Conservation (phyloP, 2,329 filamentous ascomycete genomes). For the Emmonsiellopsis sp. region DNA sequence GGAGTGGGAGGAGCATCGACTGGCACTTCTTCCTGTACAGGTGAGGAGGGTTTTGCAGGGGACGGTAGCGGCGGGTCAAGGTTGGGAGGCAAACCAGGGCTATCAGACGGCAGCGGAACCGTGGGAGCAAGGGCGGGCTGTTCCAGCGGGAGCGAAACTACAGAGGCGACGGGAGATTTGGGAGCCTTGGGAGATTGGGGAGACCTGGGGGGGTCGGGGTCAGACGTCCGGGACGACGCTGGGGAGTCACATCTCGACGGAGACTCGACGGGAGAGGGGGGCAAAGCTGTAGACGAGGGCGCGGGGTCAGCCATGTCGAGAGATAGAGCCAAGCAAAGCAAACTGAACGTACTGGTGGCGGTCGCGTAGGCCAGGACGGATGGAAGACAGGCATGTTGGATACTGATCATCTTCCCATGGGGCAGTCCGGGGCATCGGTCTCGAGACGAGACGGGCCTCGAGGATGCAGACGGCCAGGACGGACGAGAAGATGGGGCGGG, state of each 20-base stretch:
- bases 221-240: constrained; percentile 16
- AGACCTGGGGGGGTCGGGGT: constrained; percentile 11
- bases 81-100: neutral
- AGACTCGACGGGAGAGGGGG: constrained; percentile 21
- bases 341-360: constrained; percentile 24
- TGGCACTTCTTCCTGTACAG: neutral
- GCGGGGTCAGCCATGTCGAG: constrained; percentile 4
- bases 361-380: constrained; percentile 23
- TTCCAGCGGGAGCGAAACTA: constrained; percentile 10
- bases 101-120: neutral
- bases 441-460: constrained; percentile 18
- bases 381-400: constrained; percentile 26
- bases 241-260: constrained; percentile 26
- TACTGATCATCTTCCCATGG: constrained; percentile 34
- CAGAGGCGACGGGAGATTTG: constrained; percentile 17
- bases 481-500: constrained; percentile 17
- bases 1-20: constrained; percentile 7
- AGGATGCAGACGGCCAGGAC: constrained; percentile 29
- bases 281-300: constrained; percentile 19
- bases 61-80: neutral
- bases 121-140: neutral
- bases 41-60: neutral
- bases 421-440: constrained; percentile 22
- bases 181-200: neutral
- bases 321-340: constrained; percentile 6